A percentile compares a stretch with the other conserved stretches of the same genome.
Evolutionary conservation across 495 filamentous ascomycete genomes (phyloP).

Genomic region (Neurospora sp.): DNA sequence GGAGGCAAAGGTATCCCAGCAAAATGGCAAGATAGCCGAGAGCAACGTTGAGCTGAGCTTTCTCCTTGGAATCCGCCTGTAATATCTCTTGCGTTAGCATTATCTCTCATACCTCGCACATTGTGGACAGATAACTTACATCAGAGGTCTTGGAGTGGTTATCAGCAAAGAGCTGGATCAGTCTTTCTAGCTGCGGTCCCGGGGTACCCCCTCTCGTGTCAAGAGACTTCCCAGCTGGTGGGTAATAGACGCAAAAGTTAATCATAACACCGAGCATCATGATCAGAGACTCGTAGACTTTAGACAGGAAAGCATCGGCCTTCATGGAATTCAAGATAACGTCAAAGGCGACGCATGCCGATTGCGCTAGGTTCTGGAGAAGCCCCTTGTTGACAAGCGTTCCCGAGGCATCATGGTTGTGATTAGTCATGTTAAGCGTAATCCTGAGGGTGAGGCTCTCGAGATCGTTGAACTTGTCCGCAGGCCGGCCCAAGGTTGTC

Average conservation of each 20-base stretch:
- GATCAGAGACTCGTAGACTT: constrained; percentile 58
- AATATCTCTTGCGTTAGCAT: constrained; percentile 5
- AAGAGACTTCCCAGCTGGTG: constrained; percentile 34
- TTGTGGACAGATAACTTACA: constrained; percentile 32
- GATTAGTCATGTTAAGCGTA: constrained; percentile 80
- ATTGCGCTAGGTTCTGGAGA: constrained; percentile 42
- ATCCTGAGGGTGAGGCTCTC: constrained; percentile 51
- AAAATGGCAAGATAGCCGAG: constrained; percentile 85
- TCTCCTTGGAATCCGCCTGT: constrained; percentile 75
- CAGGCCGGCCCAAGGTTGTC: constrained; percentile 21
- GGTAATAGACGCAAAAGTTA: constrained; percentile 75
- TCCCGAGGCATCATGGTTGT: constrained; percentile 55
- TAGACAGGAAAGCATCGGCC: constrained; percentile 25
- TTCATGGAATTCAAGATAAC: constrained; percentile 34
- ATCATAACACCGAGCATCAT: constrained; percentile 76
- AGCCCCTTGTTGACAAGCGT: constrained; percentile 50
- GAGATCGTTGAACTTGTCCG: constrained; percentile 21
- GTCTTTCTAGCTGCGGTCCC: constrained; percentile 30
- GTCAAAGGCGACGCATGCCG: constrained; percentile 28
- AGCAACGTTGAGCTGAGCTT: constrained; percentile 76
- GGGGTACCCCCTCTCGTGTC: constrained; percentile 17
- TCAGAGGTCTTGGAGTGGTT: constrained; percentile 38
- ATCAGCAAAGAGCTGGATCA: constrained; percentile 43
- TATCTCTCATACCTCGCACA: constrained; percentile 37
- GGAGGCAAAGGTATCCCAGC: constrained; percentile 66